Base-by-base conservation (phyloP, 169 alveolate genomes). In the Babesia ovis region DNA sequence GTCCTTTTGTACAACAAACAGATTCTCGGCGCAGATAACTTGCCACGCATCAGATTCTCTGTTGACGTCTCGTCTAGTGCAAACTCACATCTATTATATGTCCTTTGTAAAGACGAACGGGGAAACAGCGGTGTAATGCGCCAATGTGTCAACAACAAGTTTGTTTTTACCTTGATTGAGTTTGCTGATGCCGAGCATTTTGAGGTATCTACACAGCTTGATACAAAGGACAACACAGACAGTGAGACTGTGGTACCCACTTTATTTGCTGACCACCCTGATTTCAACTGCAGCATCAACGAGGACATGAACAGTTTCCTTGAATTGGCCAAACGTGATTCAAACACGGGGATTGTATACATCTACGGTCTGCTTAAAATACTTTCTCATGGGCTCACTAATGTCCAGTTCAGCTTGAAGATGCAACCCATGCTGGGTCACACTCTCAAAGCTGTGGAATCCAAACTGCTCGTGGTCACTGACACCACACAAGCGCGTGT, bases 1-100 rank as follows among this genome's bases (percentile, higher is more conserved):
- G 85, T 76, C 20, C n/a, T 76, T 4, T 50, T 64, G 50, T 62
- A 54, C 64, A 68, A 76, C 56, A 64, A 76, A 20, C 61, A 39
- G 59, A 42, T 76, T 50, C 48, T 41, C 3, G 50, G 35, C 37
- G 43, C 74, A n/a, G 62, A 64, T 12, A 46, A 22, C 50, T 37
- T 64, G 37, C 39, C 39, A 2, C 43, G 41, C 34, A 64, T 64
- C 29, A 0, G 37, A 35, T 64, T 64, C 37, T 64, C 74, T 18
- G 74, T 64, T 12, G 74, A 64, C 32, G 74, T 64, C 22, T 22
- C 74, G n/a, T 64, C 62, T 6, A 64, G 62, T n/a, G 74, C 74
- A 0, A 64, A 23, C 61, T 64, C 74, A 23, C 54, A 23, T 27
- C n/a, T 46, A 18, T 50, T 46, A 39, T 64, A 64, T 42, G 59